phyloP scores from a whole-genome alignment of 106 monocot species.

The Acorus calamus region DNA sequence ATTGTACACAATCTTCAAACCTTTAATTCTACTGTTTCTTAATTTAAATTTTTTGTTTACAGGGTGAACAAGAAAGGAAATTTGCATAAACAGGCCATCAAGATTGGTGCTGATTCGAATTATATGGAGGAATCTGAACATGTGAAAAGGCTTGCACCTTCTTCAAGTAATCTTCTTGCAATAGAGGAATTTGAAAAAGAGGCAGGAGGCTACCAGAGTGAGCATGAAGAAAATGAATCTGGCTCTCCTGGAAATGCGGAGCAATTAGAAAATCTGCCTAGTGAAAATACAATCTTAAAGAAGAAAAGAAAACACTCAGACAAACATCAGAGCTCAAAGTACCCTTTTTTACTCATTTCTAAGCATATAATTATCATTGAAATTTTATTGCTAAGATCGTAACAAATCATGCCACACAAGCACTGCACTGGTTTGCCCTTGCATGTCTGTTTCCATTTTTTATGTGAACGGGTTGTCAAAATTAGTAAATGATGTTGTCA shows the following conservation, averaged over 20 bases:
- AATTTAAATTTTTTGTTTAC: background rate
- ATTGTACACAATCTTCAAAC: too few relatives aligned
- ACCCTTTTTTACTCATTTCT: background rate
- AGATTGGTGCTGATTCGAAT: slow-evolving; percentile 9
- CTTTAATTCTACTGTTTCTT: background rate
- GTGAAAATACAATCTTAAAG: slow-evolving; percentile 9
- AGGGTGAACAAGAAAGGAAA: slow-evolving; percentile 31
- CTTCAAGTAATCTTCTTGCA: slow-evolving; percentile 8
- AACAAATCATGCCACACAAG: too few relatives aligned
- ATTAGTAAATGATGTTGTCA: too few relatives aligned
- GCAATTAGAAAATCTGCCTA: background rate
- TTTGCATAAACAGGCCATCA: slow-evolving; percentile 3
- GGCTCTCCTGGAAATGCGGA: slow-evolving; percentile 10
- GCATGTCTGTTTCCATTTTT: too few relatives aligned
- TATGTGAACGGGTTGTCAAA: too few relatives aligned
- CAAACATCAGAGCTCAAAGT: slow-evolving; percentile 24
- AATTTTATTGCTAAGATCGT: too few relatives aligned
- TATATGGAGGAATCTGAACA: slow-evolving; percentile 11
- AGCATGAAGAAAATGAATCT: slow-evolving; percentile 3
- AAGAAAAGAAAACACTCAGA: slow-evolving; percentile 26
- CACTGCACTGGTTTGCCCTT: too few relatives aligned
- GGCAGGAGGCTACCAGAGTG: slow-evolving; percentile 1
- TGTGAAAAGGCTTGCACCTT: slow-evolving; percentile 10
- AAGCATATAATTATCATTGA: too few relatives aligned
- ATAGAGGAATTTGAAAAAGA: slow-evolving; percentile 20